Evolutionary conservation across 2,329 filamentous ascomycete species (phyloP).

Genomic region (Fusarium sp.): DNA sequence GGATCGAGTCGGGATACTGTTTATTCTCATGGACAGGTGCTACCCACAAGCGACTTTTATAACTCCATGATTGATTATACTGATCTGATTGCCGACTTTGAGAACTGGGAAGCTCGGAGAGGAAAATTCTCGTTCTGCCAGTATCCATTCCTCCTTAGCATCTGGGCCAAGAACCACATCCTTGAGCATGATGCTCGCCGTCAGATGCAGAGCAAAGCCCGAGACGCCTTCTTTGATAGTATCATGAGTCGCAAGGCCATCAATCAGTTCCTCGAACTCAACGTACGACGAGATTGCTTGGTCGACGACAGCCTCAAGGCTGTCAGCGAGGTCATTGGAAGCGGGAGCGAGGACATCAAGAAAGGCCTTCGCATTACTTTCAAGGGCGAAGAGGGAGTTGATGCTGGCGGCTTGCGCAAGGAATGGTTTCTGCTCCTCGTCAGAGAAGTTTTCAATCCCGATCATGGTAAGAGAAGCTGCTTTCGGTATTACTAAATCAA

Average conservation of each 20-base stretch:
- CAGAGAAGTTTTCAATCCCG: conserved; percentile 89
- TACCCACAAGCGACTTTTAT: conserved; percentile 89
- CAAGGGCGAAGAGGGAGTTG: conserved; percentile 88
- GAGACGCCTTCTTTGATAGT: conserved; percentile 91
- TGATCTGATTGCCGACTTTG: conserved; percentile 88
- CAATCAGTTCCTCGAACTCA: conserved; percentile 82
- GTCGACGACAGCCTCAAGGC: conserved; percentile 88
- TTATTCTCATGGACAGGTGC: conserved; percentile 68
- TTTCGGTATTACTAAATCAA: conserved; percentile 15
- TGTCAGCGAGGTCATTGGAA: conserved; percentile 87
- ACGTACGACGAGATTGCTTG: conserved; percentile 84
- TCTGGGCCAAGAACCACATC: conserved; percentile 92
- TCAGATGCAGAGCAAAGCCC: conserved; percentile 89
- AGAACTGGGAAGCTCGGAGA: conserved; percentile 83
- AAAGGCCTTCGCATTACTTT: conserved; percentile 90
- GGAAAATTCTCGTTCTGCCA: conserved; percentile 89
- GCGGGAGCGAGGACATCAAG: conserved; percentile 86
- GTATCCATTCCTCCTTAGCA: conserved; percentile 91
- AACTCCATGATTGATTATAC: conserved; percentile 86
- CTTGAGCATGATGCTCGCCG: conserved; percentile 88
- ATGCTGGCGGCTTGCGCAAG: conserved; percentile 89
- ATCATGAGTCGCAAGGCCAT: conserved; percentile 81
- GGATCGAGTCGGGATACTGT: conserved; percentile 40
- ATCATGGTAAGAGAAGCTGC: conserved; percentile 75
- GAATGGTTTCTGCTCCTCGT: conserved; percentile 94